phyloP scores from a whole-genome alignment of 2,329 filamentous ascomycete genomes.

The Cercospora brassicicola region DNA sequence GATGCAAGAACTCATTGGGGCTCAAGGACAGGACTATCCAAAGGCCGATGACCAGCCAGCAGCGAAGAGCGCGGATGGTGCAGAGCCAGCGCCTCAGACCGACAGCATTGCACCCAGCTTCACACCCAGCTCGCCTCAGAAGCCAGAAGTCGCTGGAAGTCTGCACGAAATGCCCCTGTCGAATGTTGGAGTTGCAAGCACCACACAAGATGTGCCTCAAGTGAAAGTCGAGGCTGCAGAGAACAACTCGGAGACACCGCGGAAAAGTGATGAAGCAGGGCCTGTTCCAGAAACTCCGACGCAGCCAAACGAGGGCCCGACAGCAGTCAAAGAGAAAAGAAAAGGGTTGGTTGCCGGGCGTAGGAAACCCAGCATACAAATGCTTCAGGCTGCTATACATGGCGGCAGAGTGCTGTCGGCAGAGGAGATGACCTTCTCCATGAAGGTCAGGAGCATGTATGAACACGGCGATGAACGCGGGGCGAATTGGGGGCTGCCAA shows the following conservation, averaged over 20 bases:
- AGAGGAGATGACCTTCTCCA: conserved; percentile 63
- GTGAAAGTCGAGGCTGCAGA: neutral
- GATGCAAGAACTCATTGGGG: conserved; percentile 39
- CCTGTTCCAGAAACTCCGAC: neutral
- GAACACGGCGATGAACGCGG: conserved; percentile 60
- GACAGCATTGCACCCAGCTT: neutral
- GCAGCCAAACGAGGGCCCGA: neutral
- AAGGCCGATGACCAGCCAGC: neutral
- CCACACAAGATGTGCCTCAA: neutral
- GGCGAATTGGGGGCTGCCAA: conserved; percentile 42
- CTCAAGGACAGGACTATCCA: conserved; percentile 25
- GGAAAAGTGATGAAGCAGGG: neutral
- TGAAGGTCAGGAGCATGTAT: conserved; percentile 65
- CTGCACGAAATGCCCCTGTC: neutral
- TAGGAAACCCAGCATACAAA: conserved; percentile 40
- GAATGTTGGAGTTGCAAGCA: neutral
- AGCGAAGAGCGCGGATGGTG: neutral
- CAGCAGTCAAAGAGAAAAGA: conserved; percentile 7
- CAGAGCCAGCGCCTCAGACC: neutral
- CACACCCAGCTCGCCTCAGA: neutral
- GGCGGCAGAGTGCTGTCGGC: conserved; percentile 57
- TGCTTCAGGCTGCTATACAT: conserved; percentile 39
- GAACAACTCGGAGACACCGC: neutral
- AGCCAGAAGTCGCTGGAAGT: neutral
- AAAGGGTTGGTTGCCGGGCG: conserved; percentile 29